Percentiles rank a stretch among this genome's conserved stretches.
These are phyloP conservation scores for Opeltia flavorubescens DNA, from an alignment of 495 filamentous ascomycete genomes.

Conservation along the genomic window DNA sequence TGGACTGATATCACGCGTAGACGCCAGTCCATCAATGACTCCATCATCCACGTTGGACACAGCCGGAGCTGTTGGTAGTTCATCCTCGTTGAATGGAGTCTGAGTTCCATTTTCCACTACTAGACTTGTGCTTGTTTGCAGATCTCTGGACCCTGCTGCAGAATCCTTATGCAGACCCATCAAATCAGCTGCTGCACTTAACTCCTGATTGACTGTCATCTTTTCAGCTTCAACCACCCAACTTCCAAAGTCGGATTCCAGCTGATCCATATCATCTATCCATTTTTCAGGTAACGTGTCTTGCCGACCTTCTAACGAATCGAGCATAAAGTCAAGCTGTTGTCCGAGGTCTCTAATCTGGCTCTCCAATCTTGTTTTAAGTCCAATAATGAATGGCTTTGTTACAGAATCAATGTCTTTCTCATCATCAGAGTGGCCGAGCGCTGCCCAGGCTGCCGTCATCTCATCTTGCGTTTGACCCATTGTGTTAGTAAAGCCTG, in stretches of 20 bases:
- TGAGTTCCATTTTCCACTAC: too few relatives aligned
- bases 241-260: constrained; percentile 66
- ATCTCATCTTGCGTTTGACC: constrained; percentile 46
- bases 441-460: constrained; percentile 43
- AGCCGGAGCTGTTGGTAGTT: too few relatives aligned
- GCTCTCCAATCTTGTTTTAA: constrained; percentile 49
- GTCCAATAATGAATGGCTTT: constrained; percentile 41
- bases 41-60: too few relatives aligned
- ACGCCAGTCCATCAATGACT: too few relatives aligned
- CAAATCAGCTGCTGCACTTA: neutral
- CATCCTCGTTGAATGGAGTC: too few relatives aligned
- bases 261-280: constrained; percentile 68
- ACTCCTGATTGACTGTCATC: constrained; percentile 8
- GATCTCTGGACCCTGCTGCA: too few relatives aligned
- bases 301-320: constrained; percentile 64
- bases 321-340: constrained; percentile 68
- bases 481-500: constrained; percentile 54
- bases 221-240: constrained; percentile 53
- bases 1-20: too few relatives aligned
- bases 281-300: constrained; percentile 77
- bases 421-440: constrained; percentile 21
- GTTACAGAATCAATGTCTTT: constrained; percentile 2
- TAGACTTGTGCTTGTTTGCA: too few relatives aligned
- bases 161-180: neutral
- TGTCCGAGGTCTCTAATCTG: constrained; percentile 58